Base-by-base conservation (phyloP, 371 early-diverging fungal genomes). In the Syncephalastrum monosporum region DNA sequence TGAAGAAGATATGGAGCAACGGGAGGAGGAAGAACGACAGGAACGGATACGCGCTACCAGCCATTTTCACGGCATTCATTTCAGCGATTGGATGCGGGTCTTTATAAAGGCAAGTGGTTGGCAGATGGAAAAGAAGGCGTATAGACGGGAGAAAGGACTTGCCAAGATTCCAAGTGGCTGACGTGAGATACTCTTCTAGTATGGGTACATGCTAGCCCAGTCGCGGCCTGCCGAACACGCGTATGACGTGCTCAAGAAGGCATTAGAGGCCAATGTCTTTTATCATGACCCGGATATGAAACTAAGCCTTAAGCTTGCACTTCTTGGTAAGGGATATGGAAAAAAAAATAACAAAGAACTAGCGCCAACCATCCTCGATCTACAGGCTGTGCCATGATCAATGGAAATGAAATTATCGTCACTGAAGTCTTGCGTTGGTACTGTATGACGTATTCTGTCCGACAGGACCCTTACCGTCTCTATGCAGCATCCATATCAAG, bases 211-310 rank as follows among this genome's bases (percentile, higher is more conserved):
- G 38, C 70, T 91, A 24, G 77, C 86, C 0, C 62, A 70, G 23
- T 81, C 84, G 16, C 80, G 78, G 50, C 76, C 77, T 42, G 74
- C 74, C 24, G 74, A 83, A 47, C 85, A 89, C 23, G 87, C 89
- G 0, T 80, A 81, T 29, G 77, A 80, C n/a, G 57, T 86, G 15
- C 57, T 92, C 44, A 83, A 81, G 58, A 57, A 72, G 27, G 81
- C 83, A 3, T 62, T 63, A 44, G 81, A 82, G 29, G 84, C 91
- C 10, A 86, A 85, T 55, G 83, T 91, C 3, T 91, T 86, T 57
- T 87, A 77, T 53, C 77, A 83, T n/a, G 75, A 89, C 42, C 60
- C 75, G 7, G 53, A 60, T 15, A 72, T 65, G 53, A 72, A 69
- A 23, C 57, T 74, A 0, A 58, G 75, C 0, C 65, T 92, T 45